These are phyloP conservation scores for Debaryomyces udenii DNA, from an alignment of 1,139 yeast species.

Conservation along the genomic window DNA sequence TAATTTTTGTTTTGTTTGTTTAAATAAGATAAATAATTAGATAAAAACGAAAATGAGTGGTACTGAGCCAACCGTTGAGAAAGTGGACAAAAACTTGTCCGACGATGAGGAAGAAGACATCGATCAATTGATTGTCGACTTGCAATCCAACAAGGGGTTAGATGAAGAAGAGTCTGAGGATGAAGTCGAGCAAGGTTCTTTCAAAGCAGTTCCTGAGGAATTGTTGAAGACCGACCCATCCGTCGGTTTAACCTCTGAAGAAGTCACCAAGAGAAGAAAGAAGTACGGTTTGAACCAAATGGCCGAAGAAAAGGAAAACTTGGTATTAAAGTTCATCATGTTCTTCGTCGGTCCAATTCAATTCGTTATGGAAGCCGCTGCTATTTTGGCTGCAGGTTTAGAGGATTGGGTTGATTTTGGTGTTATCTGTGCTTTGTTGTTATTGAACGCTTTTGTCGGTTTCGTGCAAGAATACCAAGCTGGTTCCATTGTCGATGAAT, in stretches of 20 bases:
- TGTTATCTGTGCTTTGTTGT: slow-evolving; percentile 87
- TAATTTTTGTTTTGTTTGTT: slow-evolving; percentile 9
- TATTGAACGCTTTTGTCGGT: slow-evolving; percentile 93
- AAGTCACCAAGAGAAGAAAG: slow-evolving; percentile 86
- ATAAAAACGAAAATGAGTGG: slow-evolving; percentile 39
- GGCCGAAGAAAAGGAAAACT: slow-evolving; percentile 90
- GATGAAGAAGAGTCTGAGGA: slow-evolving; percentile 54
- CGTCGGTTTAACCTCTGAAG: slow-evolving; percentile 78
- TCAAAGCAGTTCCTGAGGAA: slow-evolving; percentile 85
- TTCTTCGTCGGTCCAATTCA: slow-evolving; percentile 98
- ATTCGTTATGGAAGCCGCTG: slow-evolving; percentile 99
- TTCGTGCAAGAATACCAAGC: slow-evolving; percentile 98
- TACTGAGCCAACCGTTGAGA: slow-evolving; percentile 54
- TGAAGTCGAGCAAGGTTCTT: slow-evolving; percentile 49
- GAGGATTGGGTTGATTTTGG: slow-evolving; percentile 99
- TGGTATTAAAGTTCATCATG: slow-evolving; percentile 82
- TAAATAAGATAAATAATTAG: slow-evolving; percentile 8
- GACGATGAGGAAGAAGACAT: slow-evolving; percentile 82
- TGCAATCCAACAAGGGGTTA: slow-evolving; percentile 76
- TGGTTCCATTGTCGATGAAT: slow-evolving; percentile 93
- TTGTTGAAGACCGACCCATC: slow-evolving; percentile 85
- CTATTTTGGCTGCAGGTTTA: slow-evolving; percentile 95
- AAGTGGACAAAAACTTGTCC: slow-evolving; percentile 51
- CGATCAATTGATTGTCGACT: slow-evolving; percentile 84
- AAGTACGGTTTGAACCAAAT: slow-evolving; percentile 92